Conservation (phyloP, 116 monocot genomes). For the Cymodocea nodosa region DNA sequence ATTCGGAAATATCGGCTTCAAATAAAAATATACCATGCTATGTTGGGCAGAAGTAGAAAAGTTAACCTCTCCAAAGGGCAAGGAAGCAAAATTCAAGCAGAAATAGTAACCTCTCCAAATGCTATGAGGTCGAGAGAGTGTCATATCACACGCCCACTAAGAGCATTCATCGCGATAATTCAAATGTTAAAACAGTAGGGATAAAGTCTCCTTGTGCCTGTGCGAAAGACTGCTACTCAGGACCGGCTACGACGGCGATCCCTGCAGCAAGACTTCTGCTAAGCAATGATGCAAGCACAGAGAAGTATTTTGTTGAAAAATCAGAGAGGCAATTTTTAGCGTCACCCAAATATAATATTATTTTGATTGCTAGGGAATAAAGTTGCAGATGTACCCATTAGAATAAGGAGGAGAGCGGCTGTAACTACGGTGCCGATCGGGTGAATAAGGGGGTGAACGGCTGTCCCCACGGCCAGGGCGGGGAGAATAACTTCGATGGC, state of each 20-base stretch:
- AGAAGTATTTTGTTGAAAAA: not conserved
- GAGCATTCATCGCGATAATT: not conserved
- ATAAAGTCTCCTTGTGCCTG: not conserved
- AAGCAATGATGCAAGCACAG: not conserved
- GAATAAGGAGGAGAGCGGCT: constrained; percentile 62
- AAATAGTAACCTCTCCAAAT: constrained; percentile 18
- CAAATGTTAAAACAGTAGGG: not conserved
- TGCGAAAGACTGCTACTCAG: constrained; percentile 1
- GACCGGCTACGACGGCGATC: constrained; percentile 26
- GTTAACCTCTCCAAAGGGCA: constrained; percentile 18
- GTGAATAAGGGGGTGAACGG: constrained; percentile 17
- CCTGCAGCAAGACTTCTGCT: constrained; percentile 15
- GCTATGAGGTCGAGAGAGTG: constrained; percentile 19
- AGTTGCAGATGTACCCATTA: constrained; percentile 34
- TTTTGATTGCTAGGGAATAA: not conserved
- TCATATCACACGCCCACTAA: not conserved
- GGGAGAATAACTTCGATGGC: constrained; percentile 8
- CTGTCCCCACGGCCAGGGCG: constrained; percentile 10
- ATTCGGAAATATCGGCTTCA: not conserved
- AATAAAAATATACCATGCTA: constrained; percentile 1
- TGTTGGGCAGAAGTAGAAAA: constrained; percentile 5
- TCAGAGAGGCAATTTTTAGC: not conserved
- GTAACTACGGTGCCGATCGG: constrained; percentile 34
- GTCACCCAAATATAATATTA: not conserved
- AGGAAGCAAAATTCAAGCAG: constrained; percentile 6